Evolutionary conservation across 176 grass and related monocot genomes (phyloP), one percentile per base, ranked within the genome.

Genomic region (Aegilops umbellulata): DNA sequence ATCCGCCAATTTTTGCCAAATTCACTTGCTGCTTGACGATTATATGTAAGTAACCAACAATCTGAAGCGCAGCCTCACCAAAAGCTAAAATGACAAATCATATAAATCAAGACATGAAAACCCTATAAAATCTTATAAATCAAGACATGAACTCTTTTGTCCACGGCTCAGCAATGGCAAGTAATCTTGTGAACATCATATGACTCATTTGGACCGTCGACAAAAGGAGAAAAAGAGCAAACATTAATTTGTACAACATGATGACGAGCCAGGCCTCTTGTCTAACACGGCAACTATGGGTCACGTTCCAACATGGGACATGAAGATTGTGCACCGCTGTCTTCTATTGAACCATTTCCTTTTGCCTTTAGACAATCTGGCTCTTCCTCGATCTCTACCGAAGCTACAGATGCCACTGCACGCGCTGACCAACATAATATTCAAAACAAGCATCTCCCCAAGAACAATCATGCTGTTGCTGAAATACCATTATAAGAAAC

Each of bases 401-500:
- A 89, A 83, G 42, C 87, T 83, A 92, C 60, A 35, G 51, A 55
- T 20, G 17, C 17, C 51, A 8, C 6, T 57, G 53, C 53, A 22
- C 6, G 17, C 19, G 53, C 65, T 92, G 87, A 65, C 90, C 90
- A 77, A 89, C 80, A 84, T 89, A 92, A 86, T 87, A 80, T 83
- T 87, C 90, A 76, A 92, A 92, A 35, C 69, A 92, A 27, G 73
- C 85, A 89, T 74, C 90, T 22, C 53, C 53, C 90, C 80, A 87
- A 89, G 60, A 80, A 89, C 90, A 67, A 92, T 76, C 87, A 89
- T 87, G 35, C 57, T 42, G 69, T 80, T 87, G 64, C 87, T 92
- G 69, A 44, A 77, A 88, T 75, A 53, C 74, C 7, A 23, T 49
- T 31, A 14, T 66, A 66, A 26, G 13, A 27, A 65, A 42, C 9